Evolutionary conservation across 2,329 filamentous ascomycete species (phyloP), one percentile per base, ranked within the genome.

Genomic region (Chaetomium globosum): DNA sequence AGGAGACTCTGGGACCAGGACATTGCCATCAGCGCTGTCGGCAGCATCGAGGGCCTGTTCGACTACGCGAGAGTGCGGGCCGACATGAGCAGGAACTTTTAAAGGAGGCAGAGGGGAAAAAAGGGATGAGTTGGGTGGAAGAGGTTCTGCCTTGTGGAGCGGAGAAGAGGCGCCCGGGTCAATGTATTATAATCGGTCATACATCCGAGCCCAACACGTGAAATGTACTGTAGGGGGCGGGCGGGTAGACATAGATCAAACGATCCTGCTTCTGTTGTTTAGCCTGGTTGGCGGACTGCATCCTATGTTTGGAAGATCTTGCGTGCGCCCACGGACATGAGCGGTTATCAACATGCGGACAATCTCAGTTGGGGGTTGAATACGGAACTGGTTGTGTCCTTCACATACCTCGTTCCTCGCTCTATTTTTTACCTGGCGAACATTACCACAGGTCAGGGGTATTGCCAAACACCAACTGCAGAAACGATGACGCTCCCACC

Each of bases 1-100:
- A 88, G 88, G 80, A 97, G 95, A 83, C 83, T 99, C 68, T 99
- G 95, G 95, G 95, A 99, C 82, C 90, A 94, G 81, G 95, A 99
- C 78, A 84, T 99, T 74, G 95, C 95, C 75, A 86, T 99, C 78
- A 93, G 89, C 77, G 95, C 94, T 39, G 91, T 98, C 71, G 95
- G 95, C 72, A 89, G 87, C 81, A 93, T 98, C 76, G 95, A 98
- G 86, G 94, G 88, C 77, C 79, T 89, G 65, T 84, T 90, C 68
- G 87, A 94, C 79, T 96, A 95, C 83, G 57, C 73, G 39, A 74
- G 76, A 61, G 70, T 77, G 61, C 72, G 76, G 63, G 74, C 68
- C 51, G 75, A 76, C 66, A 78, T 77, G 76, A 75, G 70, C 73
- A 72, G 76, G 68, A 77, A 77, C 74, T 72, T 77, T 57, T 77